Conservation (phyloP, 257 asterid genomes). For the Thymus mandschuricus region DNA sequence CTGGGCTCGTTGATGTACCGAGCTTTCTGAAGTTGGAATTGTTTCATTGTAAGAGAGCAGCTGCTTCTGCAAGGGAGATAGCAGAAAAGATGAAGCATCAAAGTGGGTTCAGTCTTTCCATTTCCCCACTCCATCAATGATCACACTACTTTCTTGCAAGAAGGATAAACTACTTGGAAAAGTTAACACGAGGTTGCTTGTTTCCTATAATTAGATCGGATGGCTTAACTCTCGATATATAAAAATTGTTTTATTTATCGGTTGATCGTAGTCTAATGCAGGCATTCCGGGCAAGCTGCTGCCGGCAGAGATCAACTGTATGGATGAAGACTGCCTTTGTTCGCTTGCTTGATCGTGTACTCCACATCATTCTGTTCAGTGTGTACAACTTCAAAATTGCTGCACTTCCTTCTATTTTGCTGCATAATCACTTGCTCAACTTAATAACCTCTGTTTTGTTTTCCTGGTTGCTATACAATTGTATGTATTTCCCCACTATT, state of each 20-base stretch:
- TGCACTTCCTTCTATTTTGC: no score
- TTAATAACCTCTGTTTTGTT: no score
- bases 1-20: background rate
- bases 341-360: background rate
- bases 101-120: background rate
- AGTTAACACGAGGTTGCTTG: no score
- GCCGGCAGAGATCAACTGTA: background rate
- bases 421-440: no score
- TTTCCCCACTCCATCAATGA: background rate
- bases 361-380: background rate
- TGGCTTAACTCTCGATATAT: no score
- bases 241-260: no score
- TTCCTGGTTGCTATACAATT: no score
- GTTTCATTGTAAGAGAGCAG: background rate
- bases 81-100: background rate
- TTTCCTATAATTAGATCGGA: no score
- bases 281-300: background rate
- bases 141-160: background rate
- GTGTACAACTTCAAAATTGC: background rate
- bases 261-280: no score
- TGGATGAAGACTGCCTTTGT: background rate
- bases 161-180: no score
- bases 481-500: no score
- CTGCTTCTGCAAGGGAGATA: background rate
- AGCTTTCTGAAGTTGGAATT: background rate